Evolutionary conservation across 2,329 filamentous ascomycete genomes (phyloP), one percentile per base, ranked within the genome.

Genomic region (Claviceps capensis): DNA sequence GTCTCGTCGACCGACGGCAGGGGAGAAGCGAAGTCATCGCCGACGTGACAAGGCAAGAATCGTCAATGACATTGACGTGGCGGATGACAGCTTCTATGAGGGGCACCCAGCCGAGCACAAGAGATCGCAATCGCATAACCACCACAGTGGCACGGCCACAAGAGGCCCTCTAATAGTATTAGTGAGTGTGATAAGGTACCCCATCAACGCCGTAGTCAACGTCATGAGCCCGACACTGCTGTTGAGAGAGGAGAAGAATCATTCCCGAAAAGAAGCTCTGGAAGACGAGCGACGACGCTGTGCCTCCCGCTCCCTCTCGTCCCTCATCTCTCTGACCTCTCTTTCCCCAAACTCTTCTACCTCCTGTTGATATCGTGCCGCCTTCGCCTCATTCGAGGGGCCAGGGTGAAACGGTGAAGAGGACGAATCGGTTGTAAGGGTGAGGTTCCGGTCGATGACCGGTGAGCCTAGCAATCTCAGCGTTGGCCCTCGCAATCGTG

Each of bases 401-500:
- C 26, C 26, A 30, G 26, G 8, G 26, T 7, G 26, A 30, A 30
- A 8, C 26, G 26, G 7, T 30, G 26, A 6, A 7, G 26, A 7
- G 26, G 7, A 30, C 7, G 26, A 30, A 30, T 9, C 26, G 26
- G 26, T 8, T 30, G 7, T 9, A 30, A 8, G 26, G 26, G 26
- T 22, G 26, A 9, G 8, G 26, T 30, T 30, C 26, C 8, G 26
- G 26, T 7, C 26, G 26, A 23, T 23, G 23, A 23, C 23, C 6
- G 23, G 23, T 60, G 9, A 72, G 69, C 54, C 58, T 63, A 52
- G 66, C 62, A 50, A 75, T 74, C 52, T 67, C 65, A 36, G 65
- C 64, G 51, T 75, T 75, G 51, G 69, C 68, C 52, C 63, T 63
- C 7, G 63, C 64, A 52, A 74, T 72, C 56, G 66, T 65, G 22